A percentile compares a stretch with the other conserved stretches of the same genome.
These are phyloP conservation scores for Dryas octopetala DNA, from an alignment of 306 rosid species.

Conservation along the genomic window DNA sequence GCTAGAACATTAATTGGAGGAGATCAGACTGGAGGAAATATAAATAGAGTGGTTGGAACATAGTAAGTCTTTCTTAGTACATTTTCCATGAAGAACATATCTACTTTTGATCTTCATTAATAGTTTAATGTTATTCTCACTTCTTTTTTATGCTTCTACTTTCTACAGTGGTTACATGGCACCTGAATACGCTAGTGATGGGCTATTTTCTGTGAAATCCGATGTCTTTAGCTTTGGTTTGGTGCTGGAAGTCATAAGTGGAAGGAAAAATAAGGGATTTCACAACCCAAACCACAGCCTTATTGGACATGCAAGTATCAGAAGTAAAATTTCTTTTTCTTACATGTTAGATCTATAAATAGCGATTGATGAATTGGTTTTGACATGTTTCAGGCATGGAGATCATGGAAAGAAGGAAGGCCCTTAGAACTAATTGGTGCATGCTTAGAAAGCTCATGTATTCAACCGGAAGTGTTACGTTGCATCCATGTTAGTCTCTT, in stretches of 20 bases:
- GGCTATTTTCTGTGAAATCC: slow-evolving; percentile 50
- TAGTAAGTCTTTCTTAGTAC: no score
- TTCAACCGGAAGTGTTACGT: slow-evolving; percentile 20
- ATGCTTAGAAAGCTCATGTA: slow-evolving; percentile 16
- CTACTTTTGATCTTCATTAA: no score
- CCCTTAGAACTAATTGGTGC: slow-evolving; percentile 34
- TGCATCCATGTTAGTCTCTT: slow-evolving; percentile 50
- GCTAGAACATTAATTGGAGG: no score
- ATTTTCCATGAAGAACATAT: no score
- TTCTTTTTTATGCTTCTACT: not conserved
- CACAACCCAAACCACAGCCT: slow-evolving; percentile 34
- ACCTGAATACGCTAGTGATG: slow-evolving; percentile 53
- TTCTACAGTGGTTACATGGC: slow-evolving; percentile 51
- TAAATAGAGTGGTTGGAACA: no score
- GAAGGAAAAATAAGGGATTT: slow-evolving; percentile 44
- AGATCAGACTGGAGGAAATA: no score
- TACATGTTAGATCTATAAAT: not conserved
- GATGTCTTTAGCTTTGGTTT: slow-evolving; percentile 62
- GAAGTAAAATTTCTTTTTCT: not conserved
- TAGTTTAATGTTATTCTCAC: no score
- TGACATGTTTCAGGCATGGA: slow-evolving; percentile 32
- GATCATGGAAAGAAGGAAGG: slow-evolving; percentile 29
- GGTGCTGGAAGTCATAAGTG: slow-evolving; percentile 46
- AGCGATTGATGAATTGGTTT: not conserved
- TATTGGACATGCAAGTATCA: slow-evolving; percentile 49